These are phyloP conservation scores for Teratosphaeria zuluensis DNA, from an alignment of 2,329 filamentous ascomycete genomes.

Conservation along the genomic window DNA sequence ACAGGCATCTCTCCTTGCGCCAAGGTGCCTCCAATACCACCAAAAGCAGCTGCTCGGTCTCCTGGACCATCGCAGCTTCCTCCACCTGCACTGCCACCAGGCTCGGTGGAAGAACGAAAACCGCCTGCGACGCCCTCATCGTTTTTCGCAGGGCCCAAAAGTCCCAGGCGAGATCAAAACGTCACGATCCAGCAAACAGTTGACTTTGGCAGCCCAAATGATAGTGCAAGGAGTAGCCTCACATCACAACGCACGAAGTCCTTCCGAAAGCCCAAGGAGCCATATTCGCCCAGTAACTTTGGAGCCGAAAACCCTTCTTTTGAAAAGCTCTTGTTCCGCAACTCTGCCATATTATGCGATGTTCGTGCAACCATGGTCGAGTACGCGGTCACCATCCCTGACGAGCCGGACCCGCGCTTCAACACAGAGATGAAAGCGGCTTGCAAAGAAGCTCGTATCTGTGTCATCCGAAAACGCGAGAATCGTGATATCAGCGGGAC, in stretches of 20 bases:
- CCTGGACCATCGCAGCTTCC: background rate
- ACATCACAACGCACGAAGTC: background rate
- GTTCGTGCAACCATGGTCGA: conserved; percentile 33
- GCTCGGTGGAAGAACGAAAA: background rate
- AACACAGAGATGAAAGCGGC: conserved; percentile 33
- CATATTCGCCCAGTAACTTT: background rate
- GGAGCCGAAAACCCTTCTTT: conserved; percentile 17
- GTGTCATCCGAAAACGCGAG: conserved; percentile 35
- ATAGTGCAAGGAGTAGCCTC: background rate
- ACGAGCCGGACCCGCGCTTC: conserved; percentile 24
- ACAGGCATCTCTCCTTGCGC: background rate
- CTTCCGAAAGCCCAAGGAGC: background rate
- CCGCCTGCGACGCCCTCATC: background rate
- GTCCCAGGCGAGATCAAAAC: background rate
- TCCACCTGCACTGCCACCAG: background rate
- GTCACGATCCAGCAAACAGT: background rate
- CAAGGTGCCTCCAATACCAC: background rate
- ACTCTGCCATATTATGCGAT: conserved; percentile 37
- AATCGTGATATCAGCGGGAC: conserved; percentile 26
- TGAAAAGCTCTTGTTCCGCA: conserved; percentile 33
- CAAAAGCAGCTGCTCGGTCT: background rate
- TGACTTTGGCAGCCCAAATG: too few relatives aligned
- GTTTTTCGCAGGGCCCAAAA: background rate
- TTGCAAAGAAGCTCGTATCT: conserved; percentile 31
- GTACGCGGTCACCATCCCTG: conserved; percentile 29